Conservation (phyloP, 495 filamentous ascomycete species). For the Penicillium fimorum region DNA sequence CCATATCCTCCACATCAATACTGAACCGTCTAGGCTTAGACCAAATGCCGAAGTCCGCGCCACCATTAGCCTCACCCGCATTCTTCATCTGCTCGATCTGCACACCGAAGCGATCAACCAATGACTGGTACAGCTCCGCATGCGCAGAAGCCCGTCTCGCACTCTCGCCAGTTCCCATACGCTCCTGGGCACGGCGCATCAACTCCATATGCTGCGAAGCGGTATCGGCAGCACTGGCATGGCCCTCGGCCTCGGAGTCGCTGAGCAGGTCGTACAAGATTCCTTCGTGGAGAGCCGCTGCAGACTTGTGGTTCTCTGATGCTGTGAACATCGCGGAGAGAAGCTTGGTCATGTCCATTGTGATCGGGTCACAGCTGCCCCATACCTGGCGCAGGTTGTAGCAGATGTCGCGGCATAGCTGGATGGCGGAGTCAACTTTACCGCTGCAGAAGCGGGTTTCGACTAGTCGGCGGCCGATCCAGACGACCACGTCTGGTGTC, state of each 20-base stretch:
- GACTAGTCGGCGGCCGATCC: constrained; percentile 56
- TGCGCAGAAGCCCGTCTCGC: constrained; percentile 23
- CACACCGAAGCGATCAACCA: constrained; percentile 36
- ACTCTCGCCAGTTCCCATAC: constrained; percentile 25
- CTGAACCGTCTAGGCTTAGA: constrained; percentile 41
- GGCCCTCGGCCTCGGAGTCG: constrained; percentile 41
- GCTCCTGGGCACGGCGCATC: constrained; percentile 45
- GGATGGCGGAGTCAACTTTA: constrained; percentile 44
- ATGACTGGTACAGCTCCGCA: constrained; percentile 29
- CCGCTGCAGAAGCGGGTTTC: constrained; percentile 55
- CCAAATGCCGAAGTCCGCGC: constrained; percentile 38
- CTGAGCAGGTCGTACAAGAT: constrained; percentile 50
- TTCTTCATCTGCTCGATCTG: constrained; percentile 26
- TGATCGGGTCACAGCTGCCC: constrained; percentile 53
- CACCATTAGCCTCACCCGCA: constrained; percentile 26
- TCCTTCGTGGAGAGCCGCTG: constrained; percentile 54
- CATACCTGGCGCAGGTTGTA: constrained; percentile 62
- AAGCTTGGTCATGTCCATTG: constrained; percentile 55
- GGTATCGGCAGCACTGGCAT: constrained; percentile 32
- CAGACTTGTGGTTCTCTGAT: constrained; percentile 49
- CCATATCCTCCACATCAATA: constrained; percentile 39
- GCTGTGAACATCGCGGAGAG: constrained; percentile 54
- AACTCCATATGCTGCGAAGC: constrained; percentile 50
- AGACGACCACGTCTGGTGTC: constrained; percentile 51
- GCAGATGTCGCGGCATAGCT: constrained; percentile 58